These are phyloP conservation scores for Hypoxylon sp. DNA, from an alignment of 2,329 filamentous ascomycete genomes.

Conservation along the genomic window DNA sequence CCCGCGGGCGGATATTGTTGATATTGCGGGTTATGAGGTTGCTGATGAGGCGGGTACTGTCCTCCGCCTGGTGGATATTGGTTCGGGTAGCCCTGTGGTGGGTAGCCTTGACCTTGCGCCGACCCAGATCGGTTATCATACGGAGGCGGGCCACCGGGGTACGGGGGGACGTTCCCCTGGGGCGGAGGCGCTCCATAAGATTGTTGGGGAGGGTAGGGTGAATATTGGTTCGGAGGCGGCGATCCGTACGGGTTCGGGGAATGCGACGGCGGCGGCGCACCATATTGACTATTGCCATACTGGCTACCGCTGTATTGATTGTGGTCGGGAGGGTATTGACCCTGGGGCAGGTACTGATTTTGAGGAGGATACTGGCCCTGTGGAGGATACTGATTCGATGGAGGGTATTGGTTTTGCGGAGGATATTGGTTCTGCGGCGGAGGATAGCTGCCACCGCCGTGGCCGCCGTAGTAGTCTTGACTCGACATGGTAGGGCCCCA, in stretches of 20 bases:
- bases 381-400: conserved; percentile 41
- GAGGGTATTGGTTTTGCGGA: conserved; percentile 41
- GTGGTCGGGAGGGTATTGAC: conserved; percentile 35
- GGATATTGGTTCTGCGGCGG: conserved; percentile 41
- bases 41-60: conserved; percentile 44
- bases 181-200: conserved; percentile 37
- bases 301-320: conserved; percentile 42
- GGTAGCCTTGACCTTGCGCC: conserved; percentile 44
- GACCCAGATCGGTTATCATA: conserved; percentile 32
- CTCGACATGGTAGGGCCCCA: conserved; percentile 43
- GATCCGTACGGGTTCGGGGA: conserved; percentile 32
- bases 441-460: conserved; percentile 36
- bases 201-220: conserved; percentile 46
- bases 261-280: conserved; percentile 31
- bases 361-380: conserved; percentile 43
- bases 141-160: conserved; percentile 38
- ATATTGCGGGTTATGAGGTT: conserved; percentile 36
- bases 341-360: conserved; percentile 42
- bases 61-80: conserved; percentile 43
- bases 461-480: conserved; percentile 48
- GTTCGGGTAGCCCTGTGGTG: conserved; percentile 33
- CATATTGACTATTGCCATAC: conserved; percentile 39
- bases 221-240: conserved; percentile 46
- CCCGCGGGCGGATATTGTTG: conserved; percentile 29
- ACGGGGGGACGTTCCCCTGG: conserved; percentile 41